A percentile compares a stretch with the other conserved stretches of the same genome.
Conservation (phyloP, 2,329 filamentous ascomycete genomes). For the Alternaria tenuissima region DNA sequence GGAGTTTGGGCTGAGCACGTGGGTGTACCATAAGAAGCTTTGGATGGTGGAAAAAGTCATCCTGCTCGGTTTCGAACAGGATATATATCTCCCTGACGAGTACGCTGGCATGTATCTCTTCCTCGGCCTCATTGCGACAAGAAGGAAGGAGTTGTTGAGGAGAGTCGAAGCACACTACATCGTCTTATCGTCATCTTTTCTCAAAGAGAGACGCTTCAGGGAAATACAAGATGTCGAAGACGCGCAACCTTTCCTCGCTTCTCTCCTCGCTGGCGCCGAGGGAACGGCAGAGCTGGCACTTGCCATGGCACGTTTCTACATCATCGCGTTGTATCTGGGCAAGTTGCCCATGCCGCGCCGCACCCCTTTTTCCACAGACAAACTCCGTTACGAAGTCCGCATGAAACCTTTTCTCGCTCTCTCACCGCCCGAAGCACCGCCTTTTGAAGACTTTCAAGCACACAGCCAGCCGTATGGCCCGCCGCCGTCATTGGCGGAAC, state of each 20-base stretch:
- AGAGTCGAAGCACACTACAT: constrained; percentile 28
- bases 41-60: constrained; percentile 85
- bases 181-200: neutral
- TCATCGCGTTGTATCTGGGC: constrained; percentile 66
- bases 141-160: constrained; percentile 31
- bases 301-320: constrained; percentile 65
- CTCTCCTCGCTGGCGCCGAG: constrained; percentile 36
- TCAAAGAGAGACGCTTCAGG: constrained; percentile 2
- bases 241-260: constrained; percentile 27
- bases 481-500: constrained; percentile 1
- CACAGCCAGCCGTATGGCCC: constrained; percentile 43
- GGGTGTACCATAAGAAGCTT: constrained; percentile 92
- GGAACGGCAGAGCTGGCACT: constrained; percentile 39
- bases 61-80: constrained; percentile 92
- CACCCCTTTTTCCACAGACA: constrained; percentile 70
- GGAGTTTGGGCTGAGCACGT: constrained; percentile 80
- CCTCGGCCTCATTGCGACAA: constrained; percentile 37
- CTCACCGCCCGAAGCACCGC: constrained; percentile 71
- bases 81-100: constrained; percentile 87
- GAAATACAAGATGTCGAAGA: constrained; percentile 25
- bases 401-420: constrained; percentile 84
- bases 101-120: constrained; percentile 86
- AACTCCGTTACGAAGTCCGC: constrained; percentile 79
- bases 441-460: constrained; percentile 67
- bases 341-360: constrained; percentile 61